Conservation (phyloP, 2,329 filamentous ascomycete genomes). For the Diplodia mutila region DNA sequence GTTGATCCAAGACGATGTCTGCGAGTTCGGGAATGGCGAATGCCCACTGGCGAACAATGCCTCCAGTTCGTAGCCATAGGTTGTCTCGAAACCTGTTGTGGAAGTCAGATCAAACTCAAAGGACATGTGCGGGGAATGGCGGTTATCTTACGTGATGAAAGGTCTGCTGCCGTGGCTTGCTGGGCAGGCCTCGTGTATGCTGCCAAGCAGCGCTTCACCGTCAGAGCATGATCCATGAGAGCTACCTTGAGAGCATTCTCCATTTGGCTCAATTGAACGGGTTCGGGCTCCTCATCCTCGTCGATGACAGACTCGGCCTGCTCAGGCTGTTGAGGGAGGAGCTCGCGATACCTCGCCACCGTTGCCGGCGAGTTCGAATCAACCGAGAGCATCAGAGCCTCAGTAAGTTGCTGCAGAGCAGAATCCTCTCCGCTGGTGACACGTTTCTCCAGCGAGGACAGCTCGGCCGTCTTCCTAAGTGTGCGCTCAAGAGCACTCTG, state of each 20-base stretch:
- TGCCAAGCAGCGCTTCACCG: slow-evolving; percentile 79
- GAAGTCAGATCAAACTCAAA: slow-evolving; percentile 21
- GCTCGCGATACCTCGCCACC: slow-evolving; percentile 74
- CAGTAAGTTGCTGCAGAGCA: slow-evolving; percentile 69
- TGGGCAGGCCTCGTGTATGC: slow-evolving; percentile 68
- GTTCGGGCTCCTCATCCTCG: slow-evolving; percentile 47
- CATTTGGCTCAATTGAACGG: slow-evolving; percentile 54
- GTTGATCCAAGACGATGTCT: slow-evolving; percentile 40
- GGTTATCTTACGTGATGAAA: slow-evolving; percentile 64
- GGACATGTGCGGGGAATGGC: not conserved
- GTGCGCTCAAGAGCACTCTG: slow-evolving; percentile 92
- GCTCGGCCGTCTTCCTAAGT: slow-evolving; percentile 85
- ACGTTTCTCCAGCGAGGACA: slow-evolving; percentile 74
- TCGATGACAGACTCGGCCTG: slow-evolving; percentile 32
- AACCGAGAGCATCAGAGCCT: slow-evolving; percentile 76
- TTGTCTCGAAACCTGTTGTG: slow-evolving; percentile 49
- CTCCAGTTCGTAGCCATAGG: slow-evolving; percentile 49
- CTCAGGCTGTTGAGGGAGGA: slow-evolving; percentile 62
- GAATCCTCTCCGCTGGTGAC: slow-evolving; percentile 73
- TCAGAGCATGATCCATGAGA: slow-evolving; percentile 84
- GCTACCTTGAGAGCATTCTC: slow-evolving; percentile 83
- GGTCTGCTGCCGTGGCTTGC: slow-evolving; percentile 62
- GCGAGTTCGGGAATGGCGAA: slow-evolving; percentile 37
- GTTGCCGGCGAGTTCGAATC: slow-evolving; percentile 75
- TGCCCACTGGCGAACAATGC: slow-evolving; percentile 43